phyloP scores from a whole-genome alignment of 352 stramenopile genomes.

The Pseudoperonospora humuli region DNA sequence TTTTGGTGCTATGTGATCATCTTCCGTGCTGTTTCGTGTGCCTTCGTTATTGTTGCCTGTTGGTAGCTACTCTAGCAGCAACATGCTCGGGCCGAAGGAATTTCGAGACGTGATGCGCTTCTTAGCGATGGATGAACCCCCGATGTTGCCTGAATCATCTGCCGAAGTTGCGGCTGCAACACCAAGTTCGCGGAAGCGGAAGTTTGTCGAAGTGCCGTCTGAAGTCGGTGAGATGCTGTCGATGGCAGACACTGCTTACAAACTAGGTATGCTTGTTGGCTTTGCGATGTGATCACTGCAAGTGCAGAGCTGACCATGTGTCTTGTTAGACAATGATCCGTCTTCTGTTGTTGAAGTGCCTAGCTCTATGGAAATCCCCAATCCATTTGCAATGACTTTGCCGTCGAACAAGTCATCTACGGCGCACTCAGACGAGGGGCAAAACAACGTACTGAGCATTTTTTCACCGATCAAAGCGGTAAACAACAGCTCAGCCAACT shows the following conservation, averaged over 20 bases:
- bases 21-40: constrained; percentile 10
- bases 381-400: constrained; percentile 30
- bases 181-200: constrained; percentile 52
- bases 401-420: constrained; percentile 14
- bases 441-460: constrained; percentile 70
- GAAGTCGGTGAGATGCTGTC: constrained; percentile 14
- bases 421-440: constrained; percentile 9
- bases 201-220: constrained; percentile 69
- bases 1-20: constrained; percentile 28
- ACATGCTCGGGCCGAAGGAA: constrained; percentile 74
- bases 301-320: background rate
- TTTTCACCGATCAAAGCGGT: constrained; percentile 45
- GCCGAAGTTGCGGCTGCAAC: constrained; percentile 28
- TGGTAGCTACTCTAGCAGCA: constrained; percentile 73
- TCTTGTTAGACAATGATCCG: constrained; percentile 18
- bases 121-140: constrained; percentile 77
- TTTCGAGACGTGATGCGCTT: constrained; percentile 81
- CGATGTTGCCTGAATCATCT: constrained; percentile 51
- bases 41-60: constrained; percentile 31
- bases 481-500: constrained; percentile 14
- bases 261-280: constrained; percentile 17
- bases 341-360: constrained; percentile 46
- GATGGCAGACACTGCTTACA: constrained; percentile 10
- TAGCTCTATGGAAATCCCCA: constrained; percentile 22
- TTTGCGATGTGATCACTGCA: background rate